Percentiles rank a stretch among this genome's conserved stretches.
Conservation (phyloP, 371 early-diverging fungal genomes). For the Syncephalis plumigaleata region DNA sequence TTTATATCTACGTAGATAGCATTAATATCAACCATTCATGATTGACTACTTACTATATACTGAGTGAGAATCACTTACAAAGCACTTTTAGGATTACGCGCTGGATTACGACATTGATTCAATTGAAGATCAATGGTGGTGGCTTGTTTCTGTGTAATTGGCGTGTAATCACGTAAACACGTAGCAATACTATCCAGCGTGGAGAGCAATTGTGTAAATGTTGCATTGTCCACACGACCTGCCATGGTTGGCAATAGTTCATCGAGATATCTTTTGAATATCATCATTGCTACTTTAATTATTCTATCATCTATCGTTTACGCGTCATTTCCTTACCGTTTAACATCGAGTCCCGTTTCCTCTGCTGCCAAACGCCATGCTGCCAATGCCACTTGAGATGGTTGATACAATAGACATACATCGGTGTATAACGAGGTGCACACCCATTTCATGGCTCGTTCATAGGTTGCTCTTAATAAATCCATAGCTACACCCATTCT, state of each 20-base stretch:
- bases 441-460: slow-evolving; percentile 28
- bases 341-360: slow-evolving; percentile 26
- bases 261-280: slow-evolving; percentile 4
- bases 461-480: slow-evolving; percentile 34
- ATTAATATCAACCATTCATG: too few species aligned
- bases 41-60: too few species aligned
- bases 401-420: slow-evolving; percentile 55
- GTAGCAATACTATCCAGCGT: slow-evolving; percentile 26
- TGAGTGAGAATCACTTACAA: slow-evolving; percentile 20
- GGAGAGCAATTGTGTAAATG: slow-evolving; percentile 13
- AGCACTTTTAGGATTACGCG: slow-evolving; percentile 44
- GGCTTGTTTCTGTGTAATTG: slow-evolving; percentile 22
- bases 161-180: slow-evolving; percentile 14
- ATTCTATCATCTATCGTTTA: background rate
- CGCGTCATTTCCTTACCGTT: too few species aligned
- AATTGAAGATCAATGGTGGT: slow-evolving; percentile 39
- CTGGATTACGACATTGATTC: slow-evolving; percentile 44
- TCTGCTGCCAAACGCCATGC: slow-evolving; percentile 48
- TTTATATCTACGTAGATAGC: too few species aligned
- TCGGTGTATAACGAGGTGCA: slow-evolving; percentile 51
- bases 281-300: background rate
- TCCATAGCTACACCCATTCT: slow-evolving; percentile 15
- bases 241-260: background rate
- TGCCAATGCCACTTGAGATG: slow-evolving; percentile 72
- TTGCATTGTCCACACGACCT: slow-evolving; percentile 6